phyloP scores from a whole-genome alignment of 148 eudicot species.

The Cornus kousa region DNA sequence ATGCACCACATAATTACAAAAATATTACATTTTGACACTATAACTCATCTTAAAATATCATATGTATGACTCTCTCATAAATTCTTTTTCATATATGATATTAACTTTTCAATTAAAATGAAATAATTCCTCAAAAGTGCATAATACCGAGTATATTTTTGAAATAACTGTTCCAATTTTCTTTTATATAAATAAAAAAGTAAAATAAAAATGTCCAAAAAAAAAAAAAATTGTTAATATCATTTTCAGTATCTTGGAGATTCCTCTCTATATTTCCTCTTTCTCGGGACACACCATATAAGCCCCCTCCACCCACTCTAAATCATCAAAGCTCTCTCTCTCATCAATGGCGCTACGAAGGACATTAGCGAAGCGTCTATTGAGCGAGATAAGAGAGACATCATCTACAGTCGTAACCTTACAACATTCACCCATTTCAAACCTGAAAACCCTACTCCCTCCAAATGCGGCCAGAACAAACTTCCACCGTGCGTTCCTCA shows the following conservation, averaged over 20 bases:
- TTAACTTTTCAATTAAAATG: no score
- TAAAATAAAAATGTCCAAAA: no score
- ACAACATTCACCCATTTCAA: neutral
- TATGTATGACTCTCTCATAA: no score
- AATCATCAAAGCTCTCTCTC: neutral
- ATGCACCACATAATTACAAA: no score
- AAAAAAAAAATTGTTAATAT: no score
- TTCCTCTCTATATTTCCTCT: neutral
- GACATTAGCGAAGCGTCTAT: slow-evolving; percentile 37
- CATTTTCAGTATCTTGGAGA: neutral
- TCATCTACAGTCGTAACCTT: neutral
- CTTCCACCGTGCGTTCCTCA: slow-evolving; percentile 28
- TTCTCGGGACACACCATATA: neutral
- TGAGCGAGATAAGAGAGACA: slow-evolving; percentile 1
- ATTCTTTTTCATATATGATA: no score
- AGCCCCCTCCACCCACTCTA: neutral
- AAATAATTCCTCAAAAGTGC: no score
- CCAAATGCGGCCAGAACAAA: slow-evolving; percentile 17
- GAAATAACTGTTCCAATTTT: no score
- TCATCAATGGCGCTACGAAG: slow-evolving; percentile 52
- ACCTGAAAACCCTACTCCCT: neutral
- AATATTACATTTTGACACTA: no score
- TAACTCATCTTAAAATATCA: no score
- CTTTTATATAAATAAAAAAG: no score
- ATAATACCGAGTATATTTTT: no score